Evolutionary conservation across 306 rosid genomes (phyloP), one percentile per base, ranked within the genome.

Genomic region (Hylodesmum podocarpum): DNA sequence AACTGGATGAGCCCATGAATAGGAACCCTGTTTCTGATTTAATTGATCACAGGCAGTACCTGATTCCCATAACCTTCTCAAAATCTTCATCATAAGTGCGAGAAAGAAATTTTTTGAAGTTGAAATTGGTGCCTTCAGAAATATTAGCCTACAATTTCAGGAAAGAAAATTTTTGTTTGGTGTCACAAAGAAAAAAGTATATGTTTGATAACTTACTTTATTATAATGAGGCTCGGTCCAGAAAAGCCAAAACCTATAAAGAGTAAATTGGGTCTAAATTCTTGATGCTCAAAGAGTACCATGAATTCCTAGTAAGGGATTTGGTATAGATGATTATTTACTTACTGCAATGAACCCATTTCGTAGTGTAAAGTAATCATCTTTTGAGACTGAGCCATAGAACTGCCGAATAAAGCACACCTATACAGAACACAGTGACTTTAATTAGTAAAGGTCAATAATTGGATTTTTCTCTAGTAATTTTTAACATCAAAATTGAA

Each of bases 311-410:
- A 15, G 21, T 16, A 47, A 50, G 41, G 43, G 49, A 69, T 19
- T 41, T 62, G 57, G 66, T 50, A 31, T 24, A 25, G 70, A 41
- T 24, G 57, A 63, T 36, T 15, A 33, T 39, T 84, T 25, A 67
- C 82, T 88, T 85, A 91, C 96, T 72, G 53, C 59, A 43, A 88
- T 87, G 80, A 91, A 88, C 16, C 93, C 96, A 55, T 87, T 87
- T 36, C 93, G 80, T 28, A 91, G 89, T 14, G 89, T 81, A 75
- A 88, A 85, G 74, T 88, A 91, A 84, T 91, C 96, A 21, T 78
- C 79, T 85, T 87, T 87, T 40, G 96, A 76, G 71, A 88, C 77
- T 34, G 93, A 88, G 24, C 81, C 78, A 70, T 80, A 40, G 77
- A 91, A 91, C 43, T 91, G 96, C 41, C 91, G 59, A 34, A 75